Percentiles rank a stretch among this genome's conserved stretches.
phyloP scores from a whole-genome alignment of 2,329 filamentous ascomycete genomes.

The Stemphylium lycopersici region DNA sequence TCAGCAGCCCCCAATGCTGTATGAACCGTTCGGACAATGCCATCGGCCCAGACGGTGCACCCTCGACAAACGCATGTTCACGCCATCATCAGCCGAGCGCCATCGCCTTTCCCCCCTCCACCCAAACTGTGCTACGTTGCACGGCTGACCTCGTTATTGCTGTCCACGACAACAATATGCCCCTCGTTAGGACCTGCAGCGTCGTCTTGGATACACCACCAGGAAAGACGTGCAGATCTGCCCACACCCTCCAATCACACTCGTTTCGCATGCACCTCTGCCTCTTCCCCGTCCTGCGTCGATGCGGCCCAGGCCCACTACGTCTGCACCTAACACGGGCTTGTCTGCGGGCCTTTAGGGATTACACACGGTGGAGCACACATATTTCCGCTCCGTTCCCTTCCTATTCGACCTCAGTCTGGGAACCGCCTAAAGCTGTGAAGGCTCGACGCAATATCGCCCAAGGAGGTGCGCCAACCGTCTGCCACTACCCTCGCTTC shows the following conservation, averaged over 20 bases:
- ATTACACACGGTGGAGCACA: constrained; percentile 3
- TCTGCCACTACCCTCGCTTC: neutral
- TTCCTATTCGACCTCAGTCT: constrained; percentile 32
- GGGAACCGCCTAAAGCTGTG: constrained; percentile 9
- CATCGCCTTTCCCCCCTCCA: neutral
- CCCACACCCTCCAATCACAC: constrained; percentile 24
- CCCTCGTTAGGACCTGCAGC: constrained; percentile 17
- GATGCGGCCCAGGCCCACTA: constrained; percentile 32
- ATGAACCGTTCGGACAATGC: neutral
- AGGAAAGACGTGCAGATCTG: constrained; percentile 27
- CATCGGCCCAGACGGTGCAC: neutral
- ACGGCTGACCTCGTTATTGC: constrained; percentile 12
- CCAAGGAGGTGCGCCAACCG: neutral
- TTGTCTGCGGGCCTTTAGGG: constrained; percentile 14
- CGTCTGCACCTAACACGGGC: constrained; percentile 24
- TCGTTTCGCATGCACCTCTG: constrained; percentile 14
- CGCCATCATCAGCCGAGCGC: constrained; percentile 21
- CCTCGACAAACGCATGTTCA: constrained; percentile 10
- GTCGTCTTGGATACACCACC: constrained; percentile 17
- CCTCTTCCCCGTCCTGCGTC: constrained; percentile 16
- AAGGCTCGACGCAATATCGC: neutral
- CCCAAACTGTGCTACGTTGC: constrained; percentile 14
- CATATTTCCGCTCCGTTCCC: constrained; percentile 19
- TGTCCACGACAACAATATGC: constrained; percentile 10
- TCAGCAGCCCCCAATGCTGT: neutral